These are phyloP conservation scores for Botrytis fragariae DNA, from an alignment of 2,329 filamentous ascomycete genomes.

Conservation along the genomic window DNA sequence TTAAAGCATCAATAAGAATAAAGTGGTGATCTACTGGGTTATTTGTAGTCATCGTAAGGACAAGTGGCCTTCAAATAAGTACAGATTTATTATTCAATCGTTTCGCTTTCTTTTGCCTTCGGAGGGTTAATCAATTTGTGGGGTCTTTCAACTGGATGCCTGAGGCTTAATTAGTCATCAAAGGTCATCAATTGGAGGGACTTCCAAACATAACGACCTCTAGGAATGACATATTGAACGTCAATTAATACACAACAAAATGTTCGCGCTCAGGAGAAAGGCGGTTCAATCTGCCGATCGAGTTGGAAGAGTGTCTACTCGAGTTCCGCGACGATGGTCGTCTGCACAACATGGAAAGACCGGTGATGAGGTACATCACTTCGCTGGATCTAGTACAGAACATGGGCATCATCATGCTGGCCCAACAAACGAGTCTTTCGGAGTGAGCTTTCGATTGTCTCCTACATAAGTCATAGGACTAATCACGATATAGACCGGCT, in stretches of 20 bases:
- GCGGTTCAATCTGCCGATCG: constrained; percentile 34
- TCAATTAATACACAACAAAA: constrained; percentile 37
- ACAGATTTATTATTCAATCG: neutral
- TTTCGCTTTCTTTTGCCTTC: neutral
- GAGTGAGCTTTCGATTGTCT: constrained; percentile 43
- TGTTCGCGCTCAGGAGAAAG: constrained; percentile 38
- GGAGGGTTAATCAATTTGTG: neutral
- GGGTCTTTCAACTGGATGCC: neutral
- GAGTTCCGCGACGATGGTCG: constrained; percentile 28
- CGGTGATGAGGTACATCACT: constrained; percentile 29
- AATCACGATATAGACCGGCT: constrained; percentile 42
- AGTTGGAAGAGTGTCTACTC: constrained; percentile 26
- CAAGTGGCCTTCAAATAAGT: constrained; percentile 30
- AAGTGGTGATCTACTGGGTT: constrained; percentile 15
- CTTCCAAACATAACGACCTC: neutral
- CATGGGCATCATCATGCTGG: constrained; percentile 38
- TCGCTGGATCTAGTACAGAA: constrained; percentile 24
- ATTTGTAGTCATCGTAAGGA: constrained; percentile 34
- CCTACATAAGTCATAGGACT: constrained; percentile 7
- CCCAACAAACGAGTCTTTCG: constrained; percentile 48
- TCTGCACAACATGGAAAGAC: constrained; percentile 29
- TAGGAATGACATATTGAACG: neutral
- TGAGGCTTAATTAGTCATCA: constrained; percentile 3
- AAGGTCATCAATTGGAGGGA: neutral
- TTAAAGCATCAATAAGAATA: constrained; percentile 24